phyloP scores from a whole-genome alignment of 345 rosid species.

The Hypericum androsaemum region DNA sequence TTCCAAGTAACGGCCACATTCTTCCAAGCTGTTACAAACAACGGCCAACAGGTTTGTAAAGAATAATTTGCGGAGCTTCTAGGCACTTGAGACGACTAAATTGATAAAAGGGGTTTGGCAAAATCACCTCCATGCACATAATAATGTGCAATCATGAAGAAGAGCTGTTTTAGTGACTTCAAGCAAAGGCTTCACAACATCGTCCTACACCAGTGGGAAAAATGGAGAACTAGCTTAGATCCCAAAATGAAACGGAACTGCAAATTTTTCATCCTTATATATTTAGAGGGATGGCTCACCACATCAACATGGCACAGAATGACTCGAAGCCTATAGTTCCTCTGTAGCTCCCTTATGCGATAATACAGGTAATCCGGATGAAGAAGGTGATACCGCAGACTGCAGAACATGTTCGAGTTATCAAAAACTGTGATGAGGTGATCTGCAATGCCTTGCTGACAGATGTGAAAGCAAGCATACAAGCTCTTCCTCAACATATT shows the following conservation, averaged over 20 bases:
- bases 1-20: slow-evolving; percentile 95
- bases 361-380: slow-evolving; percentile 90
- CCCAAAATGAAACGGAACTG: neutral
- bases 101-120: neutral
- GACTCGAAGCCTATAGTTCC: slow-evolving; percentile 74
- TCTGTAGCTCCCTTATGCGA: slow-evolving; percentile 83
- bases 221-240: neutral
- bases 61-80: slow-evolving; percentile 1
- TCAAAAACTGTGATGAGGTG: neutral
- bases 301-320: slow-evolving; percentile 90
- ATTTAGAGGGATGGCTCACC: slow-evolving; percentile 32
- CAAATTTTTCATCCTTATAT: neutral
- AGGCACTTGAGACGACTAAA: neutral
- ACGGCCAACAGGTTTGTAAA: neutral
- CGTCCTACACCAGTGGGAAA: slow-evolving; percentile 38
- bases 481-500: too few relatives aligned
- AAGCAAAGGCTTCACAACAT: slow-evolving; percentile 65
- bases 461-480: neutral
- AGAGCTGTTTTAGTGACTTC: slow-evolving; percentile 73
- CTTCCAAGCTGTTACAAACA: slow-evolving; percentile 59
- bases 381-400: slow-evolving; percentile 84
- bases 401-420: slow-evolving; percentile 22
- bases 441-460: neutral
- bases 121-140: slow-evolving; percentile 77
- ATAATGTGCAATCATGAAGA: slow-evolving; percentile 82